Percentiles rank a stretch among this genome's conserved stretches.
Evolutionary conservation across 1,284 basidiomycete genomes (phyloP).

Genomic region (Pseudomicrostroma phylloplanum): DNA sequence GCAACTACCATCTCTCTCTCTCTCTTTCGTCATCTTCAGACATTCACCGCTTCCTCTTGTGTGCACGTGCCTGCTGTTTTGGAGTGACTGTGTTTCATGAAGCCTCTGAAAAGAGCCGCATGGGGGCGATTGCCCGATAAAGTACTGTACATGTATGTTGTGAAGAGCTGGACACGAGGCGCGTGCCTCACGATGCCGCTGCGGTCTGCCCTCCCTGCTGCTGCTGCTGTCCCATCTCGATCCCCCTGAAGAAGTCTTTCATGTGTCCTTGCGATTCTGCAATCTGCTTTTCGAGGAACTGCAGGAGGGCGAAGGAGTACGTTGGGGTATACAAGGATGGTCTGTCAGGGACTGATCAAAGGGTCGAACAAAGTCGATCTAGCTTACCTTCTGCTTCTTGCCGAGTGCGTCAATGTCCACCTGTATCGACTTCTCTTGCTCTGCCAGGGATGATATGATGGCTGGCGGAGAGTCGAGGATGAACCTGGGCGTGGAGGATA

Average conservation of each 20-base stretch:
- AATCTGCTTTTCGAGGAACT: slow-evolving; percentile 8
- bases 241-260: slow-evolving; percentile 5
- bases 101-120: no score
- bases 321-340: neutral
- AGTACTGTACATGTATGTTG: no score
- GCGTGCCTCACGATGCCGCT: neutral
- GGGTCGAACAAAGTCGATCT: neutral
- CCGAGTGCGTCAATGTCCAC: slow-evolving; percentile 1
- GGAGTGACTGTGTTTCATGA: no score
- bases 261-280: neutral
- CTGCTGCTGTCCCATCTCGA: neutral
- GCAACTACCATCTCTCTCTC: no score
- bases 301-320: neutral
- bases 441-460: neutral
- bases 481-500: neutral
- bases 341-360: neutral
- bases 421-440: neutral
- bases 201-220: neutral
- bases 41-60: no score
- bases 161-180: neutral
- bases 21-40: no score
- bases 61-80: no score
- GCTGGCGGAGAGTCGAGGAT: neutral
- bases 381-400: slow-evolving; percentile 7
- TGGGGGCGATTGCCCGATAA: no score